phyloP scores from a whole-genome alignment of 371 early-diverging fungal genomes.

The Fennellomyces sp. region DNA sequence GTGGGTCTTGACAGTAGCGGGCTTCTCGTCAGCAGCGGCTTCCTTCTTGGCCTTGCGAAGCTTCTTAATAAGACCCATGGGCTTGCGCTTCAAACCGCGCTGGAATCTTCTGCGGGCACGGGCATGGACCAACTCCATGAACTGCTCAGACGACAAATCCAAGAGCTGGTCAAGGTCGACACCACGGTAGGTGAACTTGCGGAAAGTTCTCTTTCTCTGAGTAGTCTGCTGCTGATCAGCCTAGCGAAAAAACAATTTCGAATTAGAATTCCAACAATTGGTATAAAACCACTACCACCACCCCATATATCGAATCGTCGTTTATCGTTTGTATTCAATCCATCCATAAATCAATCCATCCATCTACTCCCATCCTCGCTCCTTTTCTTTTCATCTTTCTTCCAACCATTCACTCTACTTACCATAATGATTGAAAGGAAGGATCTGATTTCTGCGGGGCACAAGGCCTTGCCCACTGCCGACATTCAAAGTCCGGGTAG shows the following conservation, averaged over 20 bases:
- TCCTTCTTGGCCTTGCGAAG: conserved; percentile 96
- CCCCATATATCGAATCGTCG: not conserved
- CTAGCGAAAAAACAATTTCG: conserved; percentile 17
- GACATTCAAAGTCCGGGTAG: not conserved
- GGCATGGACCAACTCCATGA: conserved; percentile 93
- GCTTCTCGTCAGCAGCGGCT: conserved; percentile 89
- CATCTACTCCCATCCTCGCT: not conserved
- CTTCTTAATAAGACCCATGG: conserved; percentile 96
- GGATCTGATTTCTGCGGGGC: not conserved
- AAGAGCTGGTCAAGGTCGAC: conserved; percentile 89
- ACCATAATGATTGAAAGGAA: conserved; percentile 1
- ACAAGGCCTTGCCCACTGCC: not conserved
- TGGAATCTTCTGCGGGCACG: conserved; percentile 97
- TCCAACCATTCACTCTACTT: not conserved
- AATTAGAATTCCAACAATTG: not conserved
- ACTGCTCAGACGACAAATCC: conserved; percentile 90
- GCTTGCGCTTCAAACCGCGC: conserved; percentile 97
- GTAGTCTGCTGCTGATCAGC: conserved; percentile 43
- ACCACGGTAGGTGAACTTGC: conserved; percentile 97
- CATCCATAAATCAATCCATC: conserved; percentile 5
- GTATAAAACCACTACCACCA: too few species aligned
- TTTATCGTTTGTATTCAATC: conserved; percentile 4
- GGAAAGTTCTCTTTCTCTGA: conserved; percentile 93
- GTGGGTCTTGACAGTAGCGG: conserved; percentile 98
- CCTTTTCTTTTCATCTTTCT: not conserved